These are phyloP conservation scores for Periconia digitata DNA, from an alignment of 2,329 filamentous ascomycete genomes.

Conservation along the genomic window DNA sequence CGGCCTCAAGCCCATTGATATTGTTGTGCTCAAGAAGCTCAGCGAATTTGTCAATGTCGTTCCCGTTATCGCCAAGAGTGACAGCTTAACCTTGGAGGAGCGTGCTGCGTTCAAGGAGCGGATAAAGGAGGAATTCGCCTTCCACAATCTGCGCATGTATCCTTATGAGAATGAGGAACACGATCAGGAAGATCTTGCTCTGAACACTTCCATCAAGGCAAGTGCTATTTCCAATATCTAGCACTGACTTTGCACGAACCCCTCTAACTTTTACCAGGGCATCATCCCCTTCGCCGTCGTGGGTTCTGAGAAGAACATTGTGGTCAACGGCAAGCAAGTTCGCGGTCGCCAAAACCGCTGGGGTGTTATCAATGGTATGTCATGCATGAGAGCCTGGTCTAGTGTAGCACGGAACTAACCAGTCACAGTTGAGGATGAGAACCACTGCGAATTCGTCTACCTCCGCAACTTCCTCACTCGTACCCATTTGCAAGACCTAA, in stretches of 20 bases:
- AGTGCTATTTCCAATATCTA: conserved; percentile 13
- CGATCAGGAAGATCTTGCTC: conserved; percentile 89
- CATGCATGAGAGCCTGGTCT: background rate
- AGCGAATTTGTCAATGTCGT: conserved; percentile 99
- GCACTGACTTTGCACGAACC: background rate
- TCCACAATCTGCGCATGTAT: conserved; percentile 99
- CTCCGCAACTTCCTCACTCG: conserved; percentile 97
- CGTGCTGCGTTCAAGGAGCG: conserved; percentile 92
- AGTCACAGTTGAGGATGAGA: conserved; percentile 83
- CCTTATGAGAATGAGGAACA: conserved; percentile 99
- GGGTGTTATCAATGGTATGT: conserved; percentile 83
- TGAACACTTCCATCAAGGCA: conserved; percentile 98
- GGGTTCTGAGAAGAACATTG: conserved; percentile 96
- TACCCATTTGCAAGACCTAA: conserved; percentile 96
- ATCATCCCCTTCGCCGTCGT: conserved; percentile 97
- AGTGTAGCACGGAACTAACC: conserved; percentile 16
- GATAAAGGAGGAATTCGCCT: conserved; percentile 99
- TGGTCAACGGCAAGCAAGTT: conserved; percentile 95
- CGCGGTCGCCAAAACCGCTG: conserved; percentile 98
- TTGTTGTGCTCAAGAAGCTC: conserved; percentile 98
- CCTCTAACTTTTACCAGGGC: conserved; percentile 59
- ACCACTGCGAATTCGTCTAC: conserved; percentile 99
- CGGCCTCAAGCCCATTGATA: conserved; percentile 98
- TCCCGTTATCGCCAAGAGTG: conserved; percentile 97
- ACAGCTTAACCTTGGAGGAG: conserved; percentile 94